A percentile compares a stretch with the other conserved stretches of the same genome.
These are phyloP conservation scores for Pontederia paniculata DNA, from an alignment of 176 grass and related monocot species.

Conservation along the genomic window DNA sequence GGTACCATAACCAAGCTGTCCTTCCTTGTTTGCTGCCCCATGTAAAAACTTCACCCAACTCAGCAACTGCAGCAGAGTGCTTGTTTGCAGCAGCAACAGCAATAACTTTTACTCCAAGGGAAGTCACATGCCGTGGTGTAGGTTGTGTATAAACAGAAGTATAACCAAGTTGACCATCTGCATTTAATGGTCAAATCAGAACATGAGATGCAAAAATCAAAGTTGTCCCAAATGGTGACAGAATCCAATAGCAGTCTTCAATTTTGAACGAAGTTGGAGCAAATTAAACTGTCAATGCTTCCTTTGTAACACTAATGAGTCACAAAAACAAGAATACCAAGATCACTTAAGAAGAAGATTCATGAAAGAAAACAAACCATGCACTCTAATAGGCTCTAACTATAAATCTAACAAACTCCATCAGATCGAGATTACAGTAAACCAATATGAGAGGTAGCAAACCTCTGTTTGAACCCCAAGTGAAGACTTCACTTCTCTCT, in stretches of 20 bases:
- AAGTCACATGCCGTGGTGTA: slow-evolving; percentile 75
- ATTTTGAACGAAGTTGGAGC: no score
- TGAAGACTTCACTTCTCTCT: slow-evolving; percentile 76
- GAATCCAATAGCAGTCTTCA: no score
- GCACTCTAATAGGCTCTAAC: no score
- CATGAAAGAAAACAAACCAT: no score
- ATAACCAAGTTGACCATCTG: slow-evolving; percentile 99
- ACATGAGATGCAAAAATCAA: slow-evolving; percentile 12
- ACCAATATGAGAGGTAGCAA: slow-evolving; percentile 22
- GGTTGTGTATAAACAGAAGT: slow-evolving; percentile 93
- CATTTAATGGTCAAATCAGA: slow-evolving; percentile 13
- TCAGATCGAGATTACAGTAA: neutral
- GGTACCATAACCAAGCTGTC: slow-evolving; percentile 97
- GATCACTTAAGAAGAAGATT: no score
- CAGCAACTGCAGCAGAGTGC: slow-evolving; percentile 76
- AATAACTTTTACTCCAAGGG: slow-evolving; percentile 63
- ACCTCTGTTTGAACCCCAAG: slow-evolving; percentile 99
- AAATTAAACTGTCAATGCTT: no score
- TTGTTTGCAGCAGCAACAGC: slow-evolving; percentile 93
- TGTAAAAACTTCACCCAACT: slow-evolving; percentile 87
- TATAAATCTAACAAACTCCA: no score
- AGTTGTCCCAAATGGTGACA: slow-evolving; percentile 1
- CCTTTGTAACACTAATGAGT: no score
- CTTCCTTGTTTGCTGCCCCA: slow-evolving; percentile 99
- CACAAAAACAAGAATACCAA: no score